Base-by-base conservation (phyloP, 2,329 filamentous ascomycete species). In the Fusarium vanettenii region DNA sequence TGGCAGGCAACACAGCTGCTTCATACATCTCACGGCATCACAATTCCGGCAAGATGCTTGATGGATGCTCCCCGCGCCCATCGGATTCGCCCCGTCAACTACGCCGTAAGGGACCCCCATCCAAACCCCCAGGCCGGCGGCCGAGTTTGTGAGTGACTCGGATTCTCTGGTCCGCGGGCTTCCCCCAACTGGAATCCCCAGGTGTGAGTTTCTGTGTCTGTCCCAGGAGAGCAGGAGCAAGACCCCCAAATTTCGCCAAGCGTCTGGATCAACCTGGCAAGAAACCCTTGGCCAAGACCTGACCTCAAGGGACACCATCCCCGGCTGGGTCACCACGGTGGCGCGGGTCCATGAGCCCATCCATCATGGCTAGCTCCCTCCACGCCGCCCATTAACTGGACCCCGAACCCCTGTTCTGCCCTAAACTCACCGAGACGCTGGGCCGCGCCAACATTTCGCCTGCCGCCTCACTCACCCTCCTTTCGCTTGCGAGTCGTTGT, bases 341-440 rank as follows among this genome's bases (percentile, higher is more conserved):
- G 76, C 75, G 73, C 66, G 64, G 64, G 67, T 61, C 67, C 50
- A 74, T 74, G 71, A 70, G 69, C 68, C 72, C 71, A 75, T 73
- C 72, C 60, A 69, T 41, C 66, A 64, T 22, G 35, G 65, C 59
- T 68, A 48, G 63, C 67, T 70, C 59, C 68, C 60, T 50, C 64
- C 71, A 74, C 61, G 70, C 69, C 52, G 63, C 59, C 67, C 64
- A 66, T 68, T 65, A 48, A 56, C 69, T 78, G 60, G 65, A 63
- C 56, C 50, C 55, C 50, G 72, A 61, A 59, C 55, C 69, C 62
- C 67, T 69, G 65, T 48, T 60, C 57, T 39, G 68, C 60, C 67
- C 70, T 66, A 76, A 78, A 72, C 77, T 79, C 76, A 78, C 72
- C 77, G 69, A 77, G 71, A 67, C 66, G 69, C 69, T 74, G 69